phyloP scores from a whole-genome alignment of 2,329 filamentous ascomycete genomes.

The Beauveria pseudobassiana region DNA sequence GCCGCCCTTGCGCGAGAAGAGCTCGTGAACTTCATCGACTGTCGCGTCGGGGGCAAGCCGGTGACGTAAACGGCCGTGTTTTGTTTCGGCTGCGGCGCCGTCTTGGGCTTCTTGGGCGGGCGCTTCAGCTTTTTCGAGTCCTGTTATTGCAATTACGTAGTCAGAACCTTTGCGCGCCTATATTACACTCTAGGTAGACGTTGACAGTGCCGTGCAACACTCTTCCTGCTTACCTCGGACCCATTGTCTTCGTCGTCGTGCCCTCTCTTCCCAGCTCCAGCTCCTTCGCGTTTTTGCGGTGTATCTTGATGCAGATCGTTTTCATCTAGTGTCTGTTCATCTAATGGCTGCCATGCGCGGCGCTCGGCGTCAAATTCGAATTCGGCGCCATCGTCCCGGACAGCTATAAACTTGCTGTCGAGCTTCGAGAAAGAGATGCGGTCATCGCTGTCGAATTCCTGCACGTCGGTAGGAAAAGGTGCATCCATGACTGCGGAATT shows the following conservation, averaged over 20 bases:
- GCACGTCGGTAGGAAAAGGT: slow-evolving; percentile 50
- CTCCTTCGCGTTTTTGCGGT: not conserved
- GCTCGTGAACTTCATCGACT: slow-evolving; percentile 69
- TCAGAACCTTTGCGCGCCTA: not conserved
- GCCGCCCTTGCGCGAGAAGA: slow-evolving; percentile 78
- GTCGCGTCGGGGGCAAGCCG: slow-evolving; percentile 75
- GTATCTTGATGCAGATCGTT: slow-evolving; percentile 13
- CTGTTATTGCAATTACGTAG: not conserved
- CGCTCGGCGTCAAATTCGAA: slow-evolving; percentile 70
- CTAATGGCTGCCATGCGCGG: slow-evolving; percentile 67
- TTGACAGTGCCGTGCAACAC: not conserved
- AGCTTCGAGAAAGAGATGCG: slow-evolving; percentile 83
- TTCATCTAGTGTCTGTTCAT: slow-evolving; percentile 34
- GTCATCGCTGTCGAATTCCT: slow-evolving; percentile 67
- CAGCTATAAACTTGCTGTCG: slow-evolving; percentile 74
- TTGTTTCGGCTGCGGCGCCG: slow-evolving; percentile 46
- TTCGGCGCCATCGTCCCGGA: slow-evolving; percentile 76
- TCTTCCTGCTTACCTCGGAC: slow-evolving; percentile 34
- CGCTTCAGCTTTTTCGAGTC: slow-evolving; percentile 21
- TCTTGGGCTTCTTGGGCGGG: slow-evolving; percentile 39
- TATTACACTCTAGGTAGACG: no score
- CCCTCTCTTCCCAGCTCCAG: slow-evolving; percentile 33
- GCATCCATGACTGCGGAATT: slow-evolving; percentile 12
- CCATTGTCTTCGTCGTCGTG: slow-evolving; percentile 28
- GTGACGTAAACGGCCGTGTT: slow-evolving; percentile 94